A percentile compares a stretch with the other conserved stretches of the same genome.
Evolutionary conservation across 148 eudicot genomes (phyloP).

Genomic region (Rhododendron vialii): DNA sequence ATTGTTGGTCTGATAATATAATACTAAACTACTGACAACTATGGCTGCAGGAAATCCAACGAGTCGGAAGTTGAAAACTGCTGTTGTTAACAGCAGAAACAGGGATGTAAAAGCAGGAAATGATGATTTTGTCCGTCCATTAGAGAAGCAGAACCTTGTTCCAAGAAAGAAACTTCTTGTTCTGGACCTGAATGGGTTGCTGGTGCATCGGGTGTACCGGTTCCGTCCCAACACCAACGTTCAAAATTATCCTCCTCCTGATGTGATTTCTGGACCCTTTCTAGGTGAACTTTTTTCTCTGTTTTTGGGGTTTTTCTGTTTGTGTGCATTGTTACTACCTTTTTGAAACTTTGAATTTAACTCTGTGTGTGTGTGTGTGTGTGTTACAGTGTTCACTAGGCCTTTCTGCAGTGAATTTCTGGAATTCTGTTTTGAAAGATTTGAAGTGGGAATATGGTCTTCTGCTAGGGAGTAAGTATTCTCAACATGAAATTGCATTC

Average conservation of each 20-base stretch:
- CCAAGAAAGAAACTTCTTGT: background rate
- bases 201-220: background rate
- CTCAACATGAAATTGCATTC: background rate
- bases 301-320: background rate
- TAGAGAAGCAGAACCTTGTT: background rate
- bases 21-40: background rate
- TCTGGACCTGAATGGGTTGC: background rate
- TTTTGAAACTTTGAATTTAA: background rate
- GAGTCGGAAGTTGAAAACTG: background rate
- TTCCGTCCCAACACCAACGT: background rate
- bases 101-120: background rate
- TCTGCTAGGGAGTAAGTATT: conserved; percentile 42
- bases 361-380: too few relatives aligned
- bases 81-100: background rate
- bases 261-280: background rate
- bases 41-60: background rate
- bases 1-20: background rate
- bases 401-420: conserved; percentile 43
- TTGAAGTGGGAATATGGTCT: conserved; percentile 66
- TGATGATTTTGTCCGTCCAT: background rate
- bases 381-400: conserved; percentile 50
- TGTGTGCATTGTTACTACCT: background rate
- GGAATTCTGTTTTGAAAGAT: conserved; percentile 45
- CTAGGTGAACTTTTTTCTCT: background rate
- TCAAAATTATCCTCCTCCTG: background rate